Evolutionary conservation across 345 rosid genomes (phyloP).

Genomic region (Eucalyptus polybractea): DNA sequence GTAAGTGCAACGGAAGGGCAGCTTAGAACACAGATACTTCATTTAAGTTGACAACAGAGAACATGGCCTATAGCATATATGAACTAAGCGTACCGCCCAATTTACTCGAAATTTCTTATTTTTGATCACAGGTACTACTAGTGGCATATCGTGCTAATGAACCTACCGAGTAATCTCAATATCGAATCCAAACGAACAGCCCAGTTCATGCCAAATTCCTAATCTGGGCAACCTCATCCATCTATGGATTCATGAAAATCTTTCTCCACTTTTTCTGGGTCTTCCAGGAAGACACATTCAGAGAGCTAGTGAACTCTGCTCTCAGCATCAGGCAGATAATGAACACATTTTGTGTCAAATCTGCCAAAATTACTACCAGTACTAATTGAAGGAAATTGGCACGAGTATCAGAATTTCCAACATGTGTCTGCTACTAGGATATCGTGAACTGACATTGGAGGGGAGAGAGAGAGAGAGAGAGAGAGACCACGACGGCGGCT

Average conservation of each 20-base stretch:
- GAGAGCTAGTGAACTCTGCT: not conserved
- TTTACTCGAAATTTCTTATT: not conserved
- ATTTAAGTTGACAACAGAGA: not conserved
- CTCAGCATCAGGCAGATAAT: not conserved
- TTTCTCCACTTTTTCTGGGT: not conserved
- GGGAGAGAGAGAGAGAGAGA: not conserved
- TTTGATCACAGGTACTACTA: not conserved
- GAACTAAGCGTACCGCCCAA: not conserved
- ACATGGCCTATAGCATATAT: not conserved
- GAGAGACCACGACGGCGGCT: slow-evolving; percentile 38
- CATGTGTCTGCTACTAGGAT: not conserved
- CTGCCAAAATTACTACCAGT: not conserved
- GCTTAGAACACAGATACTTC: not conserved
- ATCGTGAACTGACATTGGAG: not conserved
- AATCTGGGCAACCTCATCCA: not conserved
- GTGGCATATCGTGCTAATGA: not conserved
- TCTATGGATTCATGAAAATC: not conserved
- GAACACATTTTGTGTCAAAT: not conserved
- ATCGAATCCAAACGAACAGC: not conserved
- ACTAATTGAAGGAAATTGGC: not conserved
- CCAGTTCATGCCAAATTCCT: not conserved
- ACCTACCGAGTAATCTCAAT: not conserved
- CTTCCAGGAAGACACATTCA: not conserved
- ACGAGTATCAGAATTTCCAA: not conserved
- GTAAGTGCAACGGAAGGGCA: too few species aligned